Evolutionary conservation across 140 eudicot genomes (phyloP), one percentile per base, ranked within the genome.

Genomic region (Anethum foeniculum): DNA sequence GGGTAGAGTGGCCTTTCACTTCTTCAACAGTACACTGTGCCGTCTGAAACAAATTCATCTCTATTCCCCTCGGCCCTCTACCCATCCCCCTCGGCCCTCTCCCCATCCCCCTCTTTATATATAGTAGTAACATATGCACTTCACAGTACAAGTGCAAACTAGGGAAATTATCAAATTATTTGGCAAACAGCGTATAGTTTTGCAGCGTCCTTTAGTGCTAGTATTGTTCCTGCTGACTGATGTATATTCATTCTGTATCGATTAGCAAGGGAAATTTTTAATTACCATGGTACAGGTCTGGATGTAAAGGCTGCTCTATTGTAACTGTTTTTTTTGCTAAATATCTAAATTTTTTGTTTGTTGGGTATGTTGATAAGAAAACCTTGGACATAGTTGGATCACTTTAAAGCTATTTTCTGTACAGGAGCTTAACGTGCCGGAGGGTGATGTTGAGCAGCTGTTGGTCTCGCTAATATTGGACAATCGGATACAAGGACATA

Each of bases 341-440:
- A 56, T 6, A 56, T 23, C 8, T 58, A 58, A 5, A 7, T 23
- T 6, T 58, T 15, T 28, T 15, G 6, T 69, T 27, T 32, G 3
- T 69, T 32, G 16, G n/a, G 4, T 32, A 34, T 36, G 38, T 30
- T 16, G 47, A 11, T 39, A 75, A 19, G 32, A 58, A 58, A 62
- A 25, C 69, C 34, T 5, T n/a, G 34, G 30, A 60, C 16, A 28
- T 46, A 14, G 60, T n/a, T 21, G 62, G 62, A 75, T 77, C 11
- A 77, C 28, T 18, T 71, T 10, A 27, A 71, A 58, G 38, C 32
- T 64, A 28, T 58, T 47, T 62, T 25, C 6, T 62, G 13, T 47
- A 6, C 79, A 95, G 99, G 99, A 92, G 91, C 97, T 93, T 48
- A 93, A 95, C 77, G 97, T 95, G 65, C 99, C 98, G 30, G 99